Percentiles rank a stretch among this genome's conserved stretches.
phyloP scores from a whole-genome alignment of 2,329 filamentous ascomycete genomes.

The Emmonsiellopsis sp. region DNA sequence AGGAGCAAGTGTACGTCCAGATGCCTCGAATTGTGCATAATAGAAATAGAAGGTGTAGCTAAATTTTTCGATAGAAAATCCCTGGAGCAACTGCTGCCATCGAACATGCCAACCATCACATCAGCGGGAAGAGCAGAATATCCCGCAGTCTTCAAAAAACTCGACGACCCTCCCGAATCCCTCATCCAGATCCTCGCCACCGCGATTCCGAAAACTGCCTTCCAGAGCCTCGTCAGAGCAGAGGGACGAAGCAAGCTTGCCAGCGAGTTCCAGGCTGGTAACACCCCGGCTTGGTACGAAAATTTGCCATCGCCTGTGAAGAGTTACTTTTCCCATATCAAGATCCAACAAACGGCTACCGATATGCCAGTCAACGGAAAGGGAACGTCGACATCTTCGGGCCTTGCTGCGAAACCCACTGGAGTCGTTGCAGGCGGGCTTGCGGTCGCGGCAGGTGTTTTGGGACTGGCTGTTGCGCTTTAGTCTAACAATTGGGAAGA shows the following conservation, averaged over 20 bases:
- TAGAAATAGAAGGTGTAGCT: neutral
- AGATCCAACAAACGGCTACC: neutral
- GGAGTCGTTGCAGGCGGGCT: conserved; percentile 13
- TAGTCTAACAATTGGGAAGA: neutral
- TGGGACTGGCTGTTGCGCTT: conserved; percentile 17
- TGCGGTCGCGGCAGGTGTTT: conserved; percentile 14
- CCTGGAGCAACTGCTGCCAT: neutral
- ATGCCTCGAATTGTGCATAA: neutral
- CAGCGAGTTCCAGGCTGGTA: conserved; percentile 22
- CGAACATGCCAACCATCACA: neutral
- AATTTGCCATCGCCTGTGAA: conserved; percentile 22
- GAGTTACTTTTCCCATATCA: conserved; percentile 18
- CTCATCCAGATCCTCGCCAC: conserved; percentile 23
- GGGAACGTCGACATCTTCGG: conserved; percentile 7
- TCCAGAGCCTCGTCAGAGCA: conserved; percentile 22
- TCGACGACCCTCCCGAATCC: conserved; percentile 17
- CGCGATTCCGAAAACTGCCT: conserved; percentile 20
- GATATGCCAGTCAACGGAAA: neutral
- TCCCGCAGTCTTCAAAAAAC: neutral
- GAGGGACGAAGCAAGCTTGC: conserved; percentile 21
- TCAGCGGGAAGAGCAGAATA: neutral
- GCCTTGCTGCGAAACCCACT: conserved; percentile 13
- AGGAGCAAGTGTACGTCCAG: neutral
- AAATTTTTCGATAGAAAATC: neutral
- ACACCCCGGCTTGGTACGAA: conserved; percentile 24